phyloP scores from a whole-genome alignment of 768 basidiomycete genomes.

The Mycena maculata region DNA sequence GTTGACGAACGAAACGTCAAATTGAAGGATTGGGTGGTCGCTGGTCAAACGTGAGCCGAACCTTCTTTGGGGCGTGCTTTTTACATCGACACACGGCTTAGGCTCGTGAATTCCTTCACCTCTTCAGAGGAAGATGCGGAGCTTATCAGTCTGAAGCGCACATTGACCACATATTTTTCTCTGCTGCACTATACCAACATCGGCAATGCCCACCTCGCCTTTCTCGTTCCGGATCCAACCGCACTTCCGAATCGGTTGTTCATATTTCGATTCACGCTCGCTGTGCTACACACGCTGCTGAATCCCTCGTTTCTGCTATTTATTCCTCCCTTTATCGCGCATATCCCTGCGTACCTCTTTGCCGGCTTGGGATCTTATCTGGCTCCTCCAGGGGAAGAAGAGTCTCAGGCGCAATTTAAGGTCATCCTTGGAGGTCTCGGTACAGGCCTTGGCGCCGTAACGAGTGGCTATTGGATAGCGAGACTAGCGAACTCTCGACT shows the following conservation, averaged over 20 bases:
- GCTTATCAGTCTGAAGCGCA: slow-evolving; percentile 49
- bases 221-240: slow-evolving; percentile 52
- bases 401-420: slow-evolving; percentile 79
- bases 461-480: slow-evolving; percentile 34
- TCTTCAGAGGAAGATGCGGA: slow-evolving; percentile 27
- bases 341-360: slow-evolving; percentile 68
- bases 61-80: neutral
- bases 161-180: slow-evolving; percentile 67
- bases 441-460: slow-evolving; percentile 42
- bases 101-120: slow-evolving; percentile 39
- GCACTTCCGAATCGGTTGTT: slow-evolving; percentile 41
- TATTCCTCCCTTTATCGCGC: slow-evolving; percentile 59
- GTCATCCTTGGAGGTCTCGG: slow-evolving; percentile 67
- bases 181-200: slow-evolving; percentile 64
- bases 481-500: slow-evolving; percentile 12
- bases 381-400: slow-evolving; percentile 65
- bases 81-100: slow-evolving; percentile 50
- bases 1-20: slow-evolving; percentile 57
- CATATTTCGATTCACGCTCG: slow-evolving; percentile 29
- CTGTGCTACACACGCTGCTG: slow-evolving; percentile 54
- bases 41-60: slow-evolving; percentile 66
- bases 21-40: slow-evolving; percentile 61
- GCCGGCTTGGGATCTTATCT: slow-evolving; percentile 58
- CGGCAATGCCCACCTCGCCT: slow-evolving; percentile 60
- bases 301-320: slow-evolving; percentile 54